Evolutionary conservation across 768 basidiomycete species (phyloP).

Genomic region (Atractiella rhizophila): DNA sequence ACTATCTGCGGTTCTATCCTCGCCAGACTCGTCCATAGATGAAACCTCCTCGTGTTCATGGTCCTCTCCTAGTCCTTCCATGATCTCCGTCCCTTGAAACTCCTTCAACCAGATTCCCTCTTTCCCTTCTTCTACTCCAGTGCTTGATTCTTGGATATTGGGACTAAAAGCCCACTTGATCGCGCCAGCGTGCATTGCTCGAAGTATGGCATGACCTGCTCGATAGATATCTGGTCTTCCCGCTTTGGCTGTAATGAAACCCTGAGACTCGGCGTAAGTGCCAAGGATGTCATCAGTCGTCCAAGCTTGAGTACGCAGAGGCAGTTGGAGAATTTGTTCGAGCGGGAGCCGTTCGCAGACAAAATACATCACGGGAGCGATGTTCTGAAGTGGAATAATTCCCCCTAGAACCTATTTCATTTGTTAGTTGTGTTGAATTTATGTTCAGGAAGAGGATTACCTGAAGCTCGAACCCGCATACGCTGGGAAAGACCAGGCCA

Average conservation of each 20-base stretch:
- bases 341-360: constrained; percentile 45
- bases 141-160: background rate
- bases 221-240: constrained; percentile 68
- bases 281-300: constrained; percentile 65
- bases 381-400: constrained; percentile 29
- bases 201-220: constrained; percentile 32
- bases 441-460: constrained; percentile 21
- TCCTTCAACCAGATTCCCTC: constrained; percentile 9
- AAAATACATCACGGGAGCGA: constrained; percentile 57
- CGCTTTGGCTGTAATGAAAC: constrained; percentile 51
- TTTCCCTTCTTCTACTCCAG: background rate
- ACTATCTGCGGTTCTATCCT: too few relatives aligned
- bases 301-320: constrained; percentile 30
- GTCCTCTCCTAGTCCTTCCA: too few relatives aligned
- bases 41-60: too few relatives aligned
- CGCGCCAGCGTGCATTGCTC: constrained; percentile 8
- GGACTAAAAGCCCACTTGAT: constrained; percentile 13
- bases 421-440: constrained; percentile 13
- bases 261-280: constrained; percentile 33
- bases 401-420: constrained; percentile 20
- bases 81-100: too few relatives aligned
- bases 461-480: constrained; percentile 59
- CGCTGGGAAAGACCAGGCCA: constrained; percentile 70
- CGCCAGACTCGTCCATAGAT: too few relatives aligned
- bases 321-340: constrained; percentile 39